Conservation (phyloP, 768 basidiomycete species). For the Melanogaster broomeanus region DNA sequence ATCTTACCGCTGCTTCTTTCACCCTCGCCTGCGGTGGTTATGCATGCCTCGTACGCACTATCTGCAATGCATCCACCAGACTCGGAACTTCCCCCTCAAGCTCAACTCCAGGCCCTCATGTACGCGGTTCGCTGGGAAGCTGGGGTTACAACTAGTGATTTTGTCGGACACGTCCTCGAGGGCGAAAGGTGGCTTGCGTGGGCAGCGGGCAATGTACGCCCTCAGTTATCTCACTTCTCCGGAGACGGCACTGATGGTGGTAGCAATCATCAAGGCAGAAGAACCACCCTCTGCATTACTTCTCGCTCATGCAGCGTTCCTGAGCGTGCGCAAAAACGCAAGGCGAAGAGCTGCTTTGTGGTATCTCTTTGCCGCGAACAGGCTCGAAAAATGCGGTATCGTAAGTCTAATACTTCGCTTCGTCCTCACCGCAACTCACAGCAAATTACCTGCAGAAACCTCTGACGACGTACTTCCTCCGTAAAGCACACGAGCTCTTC, state of each 20-base stretch:
- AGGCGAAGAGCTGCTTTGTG: conserved; percentile 72
- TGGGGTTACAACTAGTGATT: conserved; percentile 58
- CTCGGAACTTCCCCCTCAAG: conserved; percentile 56
- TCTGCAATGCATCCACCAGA: conserved; percentile 43
- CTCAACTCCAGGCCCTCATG: conserved; percentile 66
- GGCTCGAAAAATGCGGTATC: conserved; percentile 82
- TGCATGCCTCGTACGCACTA: conserved; percentile 66
- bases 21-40: conserved; percentile 59
- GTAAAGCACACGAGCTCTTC: conserved; percentile 68
- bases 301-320: conserved; percentile 74
- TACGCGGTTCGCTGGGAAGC: conserved; percentile 80
- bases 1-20: conserved; percentile 74
- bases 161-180: conserved; percentile 57
- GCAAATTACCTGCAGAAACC: conserved; percentile 60
- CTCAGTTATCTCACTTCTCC: background rate
- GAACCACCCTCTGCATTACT: conserved; percentile 80
- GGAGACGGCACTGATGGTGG: conserved; percentile 26
- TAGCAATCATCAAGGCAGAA: conserved; percentile 60
- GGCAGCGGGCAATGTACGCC: conserved; percentile 78
- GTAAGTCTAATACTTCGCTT: conserved; percentile 46
- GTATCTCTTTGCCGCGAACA: conserved; percentile 76
- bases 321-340: conserved; percentile 59
- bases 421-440: conserved; percentile 1
- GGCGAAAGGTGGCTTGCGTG: conserved; percentile 87
- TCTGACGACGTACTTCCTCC: conserved; percentile 79